Conservation (phyloP, 352 stramenopile genomes). For the Globisporangium viniferum region DNA sequence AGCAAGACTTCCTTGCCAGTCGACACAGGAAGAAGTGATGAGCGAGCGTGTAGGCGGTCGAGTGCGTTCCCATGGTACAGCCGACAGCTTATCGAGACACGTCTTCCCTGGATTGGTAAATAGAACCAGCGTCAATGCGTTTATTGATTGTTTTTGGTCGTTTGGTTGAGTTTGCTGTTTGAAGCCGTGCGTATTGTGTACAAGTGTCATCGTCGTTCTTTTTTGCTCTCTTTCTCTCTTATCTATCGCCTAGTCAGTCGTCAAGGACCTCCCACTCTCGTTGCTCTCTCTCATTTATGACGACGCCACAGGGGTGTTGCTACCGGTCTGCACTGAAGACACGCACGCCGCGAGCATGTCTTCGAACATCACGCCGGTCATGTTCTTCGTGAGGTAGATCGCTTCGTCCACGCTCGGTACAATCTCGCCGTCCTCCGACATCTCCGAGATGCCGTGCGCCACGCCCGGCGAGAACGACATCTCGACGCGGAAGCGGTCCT, state of each 20-base stretch:
- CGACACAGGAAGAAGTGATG: background rate
- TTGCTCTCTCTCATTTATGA: background rate
- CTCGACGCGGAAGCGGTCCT: slow-evolving; percentile 83
- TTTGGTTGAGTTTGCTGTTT: slow-evolving; percentile 11
- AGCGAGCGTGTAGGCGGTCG: background rate
- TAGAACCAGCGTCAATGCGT: slow-evolving; percentile 14
- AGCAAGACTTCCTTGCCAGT: background rate
- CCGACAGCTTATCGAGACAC: background rate
- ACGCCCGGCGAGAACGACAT: slow-evolving; percentile 83
- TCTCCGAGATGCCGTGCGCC: slow-evolving; percentile 33
- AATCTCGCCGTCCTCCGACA: slow-evolving; percentile 17
- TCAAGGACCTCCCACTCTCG: background rate
- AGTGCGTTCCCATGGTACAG: background rate
- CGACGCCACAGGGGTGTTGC: background rate
- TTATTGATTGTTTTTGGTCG: slow-evolving; percentile 5
- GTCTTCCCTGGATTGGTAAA: slow-evolving; percentile 5
- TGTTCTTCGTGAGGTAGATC: slow-evolving; percentile 83
- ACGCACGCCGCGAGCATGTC: slow-evolving; percentile 86
- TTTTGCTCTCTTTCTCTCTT: background rate
- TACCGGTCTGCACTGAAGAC: slow-evolving; percentile 57
- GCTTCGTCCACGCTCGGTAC: slow-evolving; percentile 48
- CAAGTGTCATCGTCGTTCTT: slow-evolving; percentile 7
- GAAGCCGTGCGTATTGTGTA: slow-evolving; percentile 1
- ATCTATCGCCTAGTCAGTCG: background rate
- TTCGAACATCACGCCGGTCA: slow-evolving; percentile 87